Percentiles rank a stretch among this genome's conserved stretches.
These are phyloP conservation scores for Ophiostoma novo-ulmi DNA, from an alignment of 2,329 filamentous ascomycete genomes.

Conservation along the genomic window DNA sequence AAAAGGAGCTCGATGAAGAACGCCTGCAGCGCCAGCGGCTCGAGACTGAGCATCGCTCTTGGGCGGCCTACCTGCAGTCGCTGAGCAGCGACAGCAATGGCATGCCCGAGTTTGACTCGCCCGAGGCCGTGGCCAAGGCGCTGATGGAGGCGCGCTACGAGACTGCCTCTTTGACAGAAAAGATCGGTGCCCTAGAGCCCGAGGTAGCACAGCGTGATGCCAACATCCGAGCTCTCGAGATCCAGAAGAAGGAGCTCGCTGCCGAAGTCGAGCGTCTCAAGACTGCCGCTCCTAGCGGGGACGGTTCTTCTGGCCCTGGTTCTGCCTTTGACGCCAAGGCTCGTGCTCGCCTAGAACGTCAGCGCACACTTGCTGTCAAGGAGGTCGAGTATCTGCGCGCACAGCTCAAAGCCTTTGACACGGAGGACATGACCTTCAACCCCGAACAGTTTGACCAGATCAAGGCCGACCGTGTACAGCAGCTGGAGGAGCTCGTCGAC, in stretches of 20 bases:
- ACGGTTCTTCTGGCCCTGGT: neutral
- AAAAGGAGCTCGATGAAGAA: conserved; percentile 72
- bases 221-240: conserved; percentile 65
- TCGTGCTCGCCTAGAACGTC: conserved; percentile 73
- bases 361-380: conserved; percentile 78
- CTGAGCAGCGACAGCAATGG: conserved; percentile 56
- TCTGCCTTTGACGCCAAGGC: conserved; percentile 52
- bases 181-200: conserved; percentile 70
- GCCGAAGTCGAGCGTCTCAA: conserved; percentile 68
- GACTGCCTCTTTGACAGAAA: conserved; percentile 72
- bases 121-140: conserved; percentile 79
- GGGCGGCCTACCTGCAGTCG: conserved; percentile 77
- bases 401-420: conserved; percentile 82
- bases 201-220: conserved; percentile 74
- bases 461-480: conserved; percentile 67
- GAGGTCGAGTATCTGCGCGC: conserved; percentile 92
- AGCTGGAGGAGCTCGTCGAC: conserved; percentile 82
- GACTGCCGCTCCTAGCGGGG: conserved; percentile 35
- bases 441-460: conserved; percentile 71
- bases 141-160: conserved; percentile 78
- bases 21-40: conserved; percentile 78
- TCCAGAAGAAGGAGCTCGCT: conserved; percentile 60
- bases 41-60: conserved; percentile 81
- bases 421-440: conserved; percentile 82
- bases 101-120: conserved; percentile 76